Percentiles rank a stretch among this genome's conserved stretches.
Evolutionary conservation across 345 rosid genomes (phyloP).

Genomic region (Capsella bursapastoris): DNA sequence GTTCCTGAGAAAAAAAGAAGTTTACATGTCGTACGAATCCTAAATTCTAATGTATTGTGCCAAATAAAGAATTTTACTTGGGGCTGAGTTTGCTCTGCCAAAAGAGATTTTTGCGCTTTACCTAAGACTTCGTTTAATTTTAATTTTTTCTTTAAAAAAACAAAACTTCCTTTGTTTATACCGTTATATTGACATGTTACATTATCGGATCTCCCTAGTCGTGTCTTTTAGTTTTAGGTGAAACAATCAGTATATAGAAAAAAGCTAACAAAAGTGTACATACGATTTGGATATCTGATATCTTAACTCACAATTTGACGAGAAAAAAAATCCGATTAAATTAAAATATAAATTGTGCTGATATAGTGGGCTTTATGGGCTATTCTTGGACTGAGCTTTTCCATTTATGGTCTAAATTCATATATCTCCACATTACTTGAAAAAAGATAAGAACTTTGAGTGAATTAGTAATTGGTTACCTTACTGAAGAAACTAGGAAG

Average conservation of each 20-base stretch:
- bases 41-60: conserved; percentile 18
- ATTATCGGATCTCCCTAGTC: conserved; percentile 3
- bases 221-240: conserved; percentile 15
- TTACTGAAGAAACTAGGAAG: too few relatives aligned
- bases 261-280: background rate
- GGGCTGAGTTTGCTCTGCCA: conserved; percentile 2
- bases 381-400: conserved; percentile 7
- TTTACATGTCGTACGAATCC: conserved; percentile 32
- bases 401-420: too few relatives aligned
- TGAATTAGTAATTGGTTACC: too few relatives aligned
- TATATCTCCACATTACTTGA: too few relatives aligned
- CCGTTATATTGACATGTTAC: conserved; percentile 7
- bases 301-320: conserved; percentile 6
- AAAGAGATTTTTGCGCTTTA: conserved; percentile 16
- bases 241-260: conserved; percentile 7
- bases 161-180: conserved; percentile 8
- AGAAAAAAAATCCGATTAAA: background rate
- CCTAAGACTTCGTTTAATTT: conserved; percentile 1
- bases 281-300: background rate
- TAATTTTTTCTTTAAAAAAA: too few relatives aligned
- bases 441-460: too few relatives aligned
- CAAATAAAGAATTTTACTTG: conserved; percentile 1
- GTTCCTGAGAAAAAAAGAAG: conserved; percentile 14
- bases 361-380: conserved; percentile 31
- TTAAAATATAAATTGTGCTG: background rate